Conservation (phyloP, 192 early-diverging fungal species). For the Phycomyces nitens region DNA sequence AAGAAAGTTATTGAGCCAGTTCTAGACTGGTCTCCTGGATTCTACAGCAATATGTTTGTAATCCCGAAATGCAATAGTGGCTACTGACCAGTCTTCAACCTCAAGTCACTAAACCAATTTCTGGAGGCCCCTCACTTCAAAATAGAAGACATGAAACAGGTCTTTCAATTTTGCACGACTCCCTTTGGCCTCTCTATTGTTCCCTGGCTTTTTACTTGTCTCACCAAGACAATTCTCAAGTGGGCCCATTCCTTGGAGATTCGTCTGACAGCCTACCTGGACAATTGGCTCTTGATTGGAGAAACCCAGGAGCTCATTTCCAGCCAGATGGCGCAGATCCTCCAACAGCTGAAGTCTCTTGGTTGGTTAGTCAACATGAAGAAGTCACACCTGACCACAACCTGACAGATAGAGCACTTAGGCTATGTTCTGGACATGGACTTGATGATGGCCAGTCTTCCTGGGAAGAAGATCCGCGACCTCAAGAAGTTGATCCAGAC, state of each 20-base stretch:
- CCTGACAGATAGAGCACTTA: slow-evolving; percentile 30
- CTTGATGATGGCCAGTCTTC: slow-evolving; percentile 21
- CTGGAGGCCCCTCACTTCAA: slow-evolving; percentile 22
- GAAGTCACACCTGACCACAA: slow-evolving; percentile 22
- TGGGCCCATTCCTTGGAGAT: slow-evolving; percentile 1
- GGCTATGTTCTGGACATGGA: slow-evolving; percentile 24
- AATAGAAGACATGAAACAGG: slow-evolving; percentile 25
- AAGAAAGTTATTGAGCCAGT: slow-evolving; percentile 26
- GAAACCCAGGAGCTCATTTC: neutral
- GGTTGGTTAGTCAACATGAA: slow-evolving; percentile 21
- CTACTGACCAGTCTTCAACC: slow-evolving; percentile 30
- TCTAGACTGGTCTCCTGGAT: slow-evolving; percentile 8
- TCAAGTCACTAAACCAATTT: slow-evolving; percentile 4
- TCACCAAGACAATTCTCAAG: slow-evolving; percentile 6
- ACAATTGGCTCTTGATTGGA: slow-evolving; percentile 1
- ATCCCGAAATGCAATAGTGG: slow-evolving; percentile 29
- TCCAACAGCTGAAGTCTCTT: neutral
- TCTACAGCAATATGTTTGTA: slow-evolving; percentile 27
- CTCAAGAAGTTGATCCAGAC: slow-evolving; percentile 21
- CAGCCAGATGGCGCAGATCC: neutral
- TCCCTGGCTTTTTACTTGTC: slow-evolving; percentile 8
- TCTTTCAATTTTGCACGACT: slow-evolving; percentile 20
- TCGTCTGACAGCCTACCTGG: neutral
- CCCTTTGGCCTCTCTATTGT: slow-evolving; percentile 11
- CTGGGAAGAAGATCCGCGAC: slow-evolving; percentile 22